Evolutionary conservation across 2,329 filamentous ascomycete species (phyloP).

Genomic region (Aspergillus sp.): DNA sequence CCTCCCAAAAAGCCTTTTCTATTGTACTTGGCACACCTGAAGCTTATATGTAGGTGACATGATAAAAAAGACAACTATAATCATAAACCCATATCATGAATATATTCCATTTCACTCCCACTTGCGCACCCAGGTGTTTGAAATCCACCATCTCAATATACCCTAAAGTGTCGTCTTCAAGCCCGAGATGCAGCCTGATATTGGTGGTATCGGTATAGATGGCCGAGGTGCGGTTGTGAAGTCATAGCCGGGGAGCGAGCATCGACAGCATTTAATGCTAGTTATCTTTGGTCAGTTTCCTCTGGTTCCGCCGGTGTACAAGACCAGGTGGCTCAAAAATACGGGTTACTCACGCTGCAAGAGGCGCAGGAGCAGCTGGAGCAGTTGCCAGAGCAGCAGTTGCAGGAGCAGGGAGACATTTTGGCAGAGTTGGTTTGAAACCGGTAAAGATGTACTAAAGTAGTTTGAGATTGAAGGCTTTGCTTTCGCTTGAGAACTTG

Average conservation of each 20-base stretch:
- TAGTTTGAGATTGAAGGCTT: background rate
- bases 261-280: slow-evolving; percentile 4
- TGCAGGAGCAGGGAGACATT: slow-evolving; percentile 16
- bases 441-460: background rate
- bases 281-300: background rate
- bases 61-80: background rate
- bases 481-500: background rate
- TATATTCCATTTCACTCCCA: background rate
- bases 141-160: background rate
- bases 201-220: background rate
- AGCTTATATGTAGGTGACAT: background rate
- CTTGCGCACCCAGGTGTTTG: background rate
- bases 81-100: background rate
- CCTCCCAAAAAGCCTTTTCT: background rate
- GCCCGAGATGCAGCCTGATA: background rate
- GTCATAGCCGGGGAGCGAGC: background rate
- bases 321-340: too few relatives aligned
- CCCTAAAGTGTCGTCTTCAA: background rate
- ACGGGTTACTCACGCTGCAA: slow-evolving; percentile 10
- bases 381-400: slow-evolving; percentile 16
- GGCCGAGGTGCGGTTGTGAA: background rate
- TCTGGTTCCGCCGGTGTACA: too few relatives aligned
- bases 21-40: background rate
- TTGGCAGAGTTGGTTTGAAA: slow-evolving; percentile 1
- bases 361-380: slow-evolving; percentile 13